Conservation (phyloP, 75 land plant genomes). For the Isoetes taiwanensis region DNA sequence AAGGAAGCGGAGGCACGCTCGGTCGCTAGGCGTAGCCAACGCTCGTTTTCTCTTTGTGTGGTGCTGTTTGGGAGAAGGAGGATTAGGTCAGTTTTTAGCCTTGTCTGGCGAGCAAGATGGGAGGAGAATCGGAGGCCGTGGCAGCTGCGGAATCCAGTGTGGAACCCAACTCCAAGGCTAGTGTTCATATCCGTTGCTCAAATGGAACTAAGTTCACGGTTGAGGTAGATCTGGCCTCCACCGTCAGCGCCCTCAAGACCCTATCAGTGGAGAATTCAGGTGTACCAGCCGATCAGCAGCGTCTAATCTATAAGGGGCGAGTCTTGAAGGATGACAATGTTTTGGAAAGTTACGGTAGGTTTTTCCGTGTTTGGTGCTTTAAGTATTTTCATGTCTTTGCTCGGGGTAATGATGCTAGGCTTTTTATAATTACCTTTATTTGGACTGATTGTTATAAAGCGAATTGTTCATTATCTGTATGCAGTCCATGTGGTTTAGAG, state of each 20-base stretch:
- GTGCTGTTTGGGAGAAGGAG: no score
- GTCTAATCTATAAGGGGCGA: slow-evolving; percentile 81
- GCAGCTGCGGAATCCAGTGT: slow-evolving; percentile 7
- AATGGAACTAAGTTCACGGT: slow-evolving; percentile 76
- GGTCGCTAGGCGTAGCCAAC: no score
- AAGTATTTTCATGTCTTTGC: not conserved
- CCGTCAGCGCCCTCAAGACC: slow-evolving; percentile 50
- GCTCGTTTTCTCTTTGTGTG: no score
- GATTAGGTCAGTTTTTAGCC: no score
- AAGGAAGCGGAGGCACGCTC: no score
- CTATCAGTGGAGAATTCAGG: slow-evolving; percentile 44
- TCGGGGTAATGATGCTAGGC: not conserved
- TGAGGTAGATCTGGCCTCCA: slow-evolving; percentile 33
- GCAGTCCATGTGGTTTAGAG: not conserved
- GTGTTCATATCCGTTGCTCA: slow-evolving; percentile 62
- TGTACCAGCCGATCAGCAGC: slow-evolving; percentile 85
- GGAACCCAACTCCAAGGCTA: slow-evolving; percentile 12
- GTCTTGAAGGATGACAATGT: slow-evolving; percentile 85
- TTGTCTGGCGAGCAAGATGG: not conserved
- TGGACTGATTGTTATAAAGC: not conserved
- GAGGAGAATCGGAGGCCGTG: not conserved
- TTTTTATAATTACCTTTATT: not conserved
- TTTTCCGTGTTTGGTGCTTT: no score
- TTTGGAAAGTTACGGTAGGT: slow-evolving; percentile 72
- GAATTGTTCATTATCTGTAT: not conserved